These are phyloP conservation scores for Simplicillium aogashimaense DNA, from an alignment of 2,329 filamentous ascomycete genomes.

Conservation along the genomic window DNA sequence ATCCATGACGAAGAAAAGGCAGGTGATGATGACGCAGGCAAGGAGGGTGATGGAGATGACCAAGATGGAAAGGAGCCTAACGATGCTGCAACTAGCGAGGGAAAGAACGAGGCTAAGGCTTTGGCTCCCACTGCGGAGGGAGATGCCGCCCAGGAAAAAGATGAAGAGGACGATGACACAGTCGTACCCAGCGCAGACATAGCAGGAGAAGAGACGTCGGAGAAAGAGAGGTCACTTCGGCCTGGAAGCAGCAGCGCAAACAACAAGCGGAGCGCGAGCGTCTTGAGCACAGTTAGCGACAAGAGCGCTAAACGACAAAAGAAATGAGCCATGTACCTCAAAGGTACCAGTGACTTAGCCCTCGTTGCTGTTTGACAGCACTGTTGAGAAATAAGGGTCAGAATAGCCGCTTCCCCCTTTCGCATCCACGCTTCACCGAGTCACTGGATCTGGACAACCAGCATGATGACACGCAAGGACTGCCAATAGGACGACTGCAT, in stretches of 20 bases:
- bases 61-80: conserved; percentile 8
- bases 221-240: conserved; percentile 17
- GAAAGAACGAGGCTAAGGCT: conserved; percentile 3
- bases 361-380: too few species aligned
- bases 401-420: too few species aligned
- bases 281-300: conserved; percentile 61
- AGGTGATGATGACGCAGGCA: conserved; percentile 1
- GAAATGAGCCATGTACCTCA: conserved; percentile 26
- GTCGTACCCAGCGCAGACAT: not conserved
- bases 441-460: too few species aligned
- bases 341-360: too few species aligned
- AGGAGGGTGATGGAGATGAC: conserved; percentile 4
- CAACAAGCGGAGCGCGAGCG: conserved; percentile 77
- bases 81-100: conserved; percentile 4
- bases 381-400: too few species aligned
- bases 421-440: too few species aligned
- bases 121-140: conserved; percentile 2
- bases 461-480: too few species aligned
- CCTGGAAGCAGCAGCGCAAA: conserved; percentile 28
- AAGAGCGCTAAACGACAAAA: conserved; percentile 49
- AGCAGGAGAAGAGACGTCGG: conserved; percentile 3
- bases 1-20: conserved; percentile 1
- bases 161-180: conserved; percentile 13
- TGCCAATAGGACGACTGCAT: too few species aligned
- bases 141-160: conserved; percentile 10